These are phyloP conservation scores for Centrapalus pauciflorus DNA, from an alignment of 129 eudicot species.

Conservation along the genomic window DNA sequence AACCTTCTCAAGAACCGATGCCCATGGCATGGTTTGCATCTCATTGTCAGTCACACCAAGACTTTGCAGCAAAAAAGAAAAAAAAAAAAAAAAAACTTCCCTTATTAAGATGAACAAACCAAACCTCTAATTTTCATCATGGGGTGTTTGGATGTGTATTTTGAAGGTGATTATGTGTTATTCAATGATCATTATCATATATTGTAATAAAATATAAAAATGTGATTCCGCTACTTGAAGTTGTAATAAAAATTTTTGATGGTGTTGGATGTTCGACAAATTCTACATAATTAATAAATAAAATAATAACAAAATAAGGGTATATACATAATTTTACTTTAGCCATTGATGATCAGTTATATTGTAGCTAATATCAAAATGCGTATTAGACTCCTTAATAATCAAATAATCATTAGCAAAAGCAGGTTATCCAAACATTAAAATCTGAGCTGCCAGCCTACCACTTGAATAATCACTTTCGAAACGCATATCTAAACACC, in stretches of 20 bases:
- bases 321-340: background rate
- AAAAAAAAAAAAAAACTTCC: background rate
- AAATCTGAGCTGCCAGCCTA: background rate
- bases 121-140: background rate
- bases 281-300: too few species aligned
- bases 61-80: slow-evolving; percentile 46
- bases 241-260: too few species aligned
- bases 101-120: background rate
- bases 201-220: background rate
- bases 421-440: background rate
- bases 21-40: slow-evolving; percentile 91
- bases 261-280: background rate
- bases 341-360: background rate
- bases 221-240: too few species aligned
- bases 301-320: too few species aligned
- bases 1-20: slow-evolving; percentile 72
- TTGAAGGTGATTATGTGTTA: background rate
- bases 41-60: slow-evolving; percentile 82
- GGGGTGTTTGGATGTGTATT: background rate
- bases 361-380: background rate
- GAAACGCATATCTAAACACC: slow-evolving; percentile 6
- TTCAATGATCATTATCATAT: background rate
- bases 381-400: too few species aligned
- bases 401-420: too few species aligned
- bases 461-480: background rate